A percentile compares a stretch with the other conserved stretches of the same genome.
Evolutionary conservation across 192 early-diverging fungal genomes (phyloP).

Genomic region (Coemansia sp.): DNA sequence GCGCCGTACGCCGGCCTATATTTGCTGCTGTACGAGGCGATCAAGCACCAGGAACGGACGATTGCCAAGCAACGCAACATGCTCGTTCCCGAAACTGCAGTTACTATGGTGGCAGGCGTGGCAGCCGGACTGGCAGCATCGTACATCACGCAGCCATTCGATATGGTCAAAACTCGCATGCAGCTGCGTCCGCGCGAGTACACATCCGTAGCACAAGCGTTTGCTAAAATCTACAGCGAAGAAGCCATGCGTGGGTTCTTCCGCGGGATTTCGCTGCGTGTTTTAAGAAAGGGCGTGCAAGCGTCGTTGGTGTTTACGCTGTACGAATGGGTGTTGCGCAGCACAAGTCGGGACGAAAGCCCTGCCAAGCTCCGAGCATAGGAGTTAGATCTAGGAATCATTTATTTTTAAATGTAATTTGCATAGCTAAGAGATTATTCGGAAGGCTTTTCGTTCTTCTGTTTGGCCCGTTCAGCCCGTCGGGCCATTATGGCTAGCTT

Average conservation of each 20-base stretch:
- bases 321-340: slow-evolving; percentile 69
- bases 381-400: not conserved
- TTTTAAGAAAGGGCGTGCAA: slow-evolving; percentile 79
- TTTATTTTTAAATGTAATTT: not conserved
- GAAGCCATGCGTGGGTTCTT: slow-evolving; percentile 80
- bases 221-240: slow-evolving; percentile 58
- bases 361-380: slow-evolving; percentile 18
- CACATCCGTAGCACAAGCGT: slow-evolving; percentile 40
- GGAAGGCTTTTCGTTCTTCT: not conserved
- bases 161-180: slow-evolving; percentile 90
- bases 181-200: slow-evolving; percentile 81
- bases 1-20: slow-evolving; percentile 90
- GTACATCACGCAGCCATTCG: slow-evolving; percentile 87
- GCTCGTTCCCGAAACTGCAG: slow-evolving; percentile 56
- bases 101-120: slow-evolving; percentile 65
- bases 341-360: not conserved
- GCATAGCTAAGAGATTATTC: not conserved
- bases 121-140: slow-evolving; percentile 73
- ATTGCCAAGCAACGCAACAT: slow-evolving; percentile 31
- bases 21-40: slow-evolving; percentile 82
- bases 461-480: too few relatives aligned
- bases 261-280: slow-evolving; percentile 77
- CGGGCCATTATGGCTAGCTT: too few relatives aligned
- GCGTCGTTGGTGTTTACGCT: slow-evolving; percentile 89
- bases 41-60: slow-evolving; percentile 57